Percentiles rank a stretch among this genome's conserved stretches.
Evolutionary conservation across 2,329 filamentous ascomycete species (phyloP).

Genomic region (Colletotrichum sp.): DNA sequence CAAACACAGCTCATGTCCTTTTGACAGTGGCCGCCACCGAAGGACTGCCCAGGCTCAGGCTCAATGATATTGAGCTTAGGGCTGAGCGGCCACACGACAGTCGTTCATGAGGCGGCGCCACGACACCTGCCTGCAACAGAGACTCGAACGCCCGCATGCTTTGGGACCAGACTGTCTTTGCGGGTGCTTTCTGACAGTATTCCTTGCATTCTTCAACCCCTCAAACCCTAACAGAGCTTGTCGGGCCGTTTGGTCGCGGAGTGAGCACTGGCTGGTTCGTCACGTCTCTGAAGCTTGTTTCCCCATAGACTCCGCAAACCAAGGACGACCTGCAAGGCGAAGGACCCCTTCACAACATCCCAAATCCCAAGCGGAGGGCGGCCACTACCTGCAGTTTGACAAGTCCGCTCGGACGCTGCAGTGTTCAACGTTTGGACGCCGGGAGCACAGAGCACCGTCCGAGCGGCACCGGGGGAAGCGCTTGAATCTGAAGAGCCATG

Average conservation of each 20-base stretch:
- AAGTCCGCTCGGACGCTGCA: constrained; percentile 14
- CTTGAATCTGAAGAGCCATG: neutral
- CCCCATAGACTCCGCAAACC: neutral
- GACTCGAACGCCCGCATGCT: neutral
- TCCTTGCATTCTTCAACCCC: neutral
- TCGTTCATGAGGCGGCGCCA: neutral
- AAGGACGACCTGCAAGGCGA: neutral
- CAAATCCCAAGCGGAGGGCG: neutral
- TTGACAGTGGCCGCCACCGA: neutral
- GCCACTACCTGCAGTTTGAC: constrained; percentile 1
- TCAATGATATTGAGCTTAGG: neutral
- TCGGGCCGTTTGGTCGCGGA: neutral
- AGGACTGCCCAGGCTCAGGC: neutral
- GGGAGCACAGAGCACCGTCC: neutral
- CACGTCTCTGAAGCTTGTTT: neutral
- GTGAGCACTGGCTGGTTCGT: neutral
- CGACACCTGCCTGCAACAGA: neutral
- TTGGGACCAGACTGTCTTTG: neutral
- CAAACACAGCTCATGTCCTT: neutral
- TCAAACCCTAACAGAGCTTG: neutral
- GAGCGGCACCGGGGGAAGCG: neutral
- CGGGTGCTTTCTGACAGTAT: neutral
- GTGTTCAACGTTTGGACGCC: constrained; percentile 2
- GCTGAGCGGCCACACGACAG: neutral
- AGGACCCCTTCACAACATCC: neutral